phyloP scores from a whole-genome alignment of 129 eudicot species.

The Cynara cardunculus region DNA sequence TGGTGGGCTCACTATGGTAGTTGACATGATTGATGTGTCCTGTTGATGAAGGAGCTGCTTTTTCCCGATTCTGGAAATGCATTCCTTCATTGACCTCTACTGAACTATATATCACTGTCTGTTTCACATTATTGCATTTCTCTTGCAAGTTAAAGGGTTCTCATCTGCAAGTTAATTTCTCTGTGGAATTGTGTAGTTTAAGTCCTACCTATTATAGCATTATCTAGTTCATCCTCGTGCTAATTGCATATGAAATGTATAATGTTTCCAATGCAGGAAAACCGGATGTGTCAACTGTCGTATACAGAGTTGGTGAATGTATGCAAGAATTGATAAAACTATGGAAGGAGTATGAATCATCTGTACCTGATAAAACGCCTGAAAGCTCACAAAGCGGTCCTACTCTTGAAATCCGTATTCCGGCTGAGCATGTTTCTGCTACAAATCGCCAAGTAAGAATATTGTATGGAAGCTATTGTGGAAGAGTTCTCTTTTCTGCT shows the following conservation, averaged over 20 bases:
- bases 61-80: background rate
- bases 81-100: background rate
- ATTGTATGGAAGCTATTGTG: background rate
- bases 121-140: background rate
- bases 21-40: background rate
- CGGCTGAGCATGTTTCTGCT: slow-evolving; percentile 96
- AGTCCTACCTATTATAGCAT: background rate
- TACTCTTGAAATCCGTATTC: slow-evolving; percentile 83
- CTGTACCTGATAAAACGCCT: slow-evolving; percentile 42
- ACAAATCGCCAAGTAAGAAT: slow-evolving; percentile 93
- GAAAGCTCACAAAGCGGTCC: slow-evolving; percentile 62
- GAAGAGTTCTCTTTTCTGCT: background rate
- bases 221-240: background rate
- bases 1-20: background rate
- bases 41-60: background rate
- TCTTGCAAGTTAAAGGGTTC: background rate
- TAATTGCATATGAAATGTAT: slow-evolving; percentile 6
- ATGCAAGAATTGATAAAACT: slow-evolving; percentile 73
- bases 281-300: slow-evolving; percentile 57
- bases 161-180: background rate
- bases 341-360: slow-evolving; percentile 83
- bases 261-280: slow-evolving; percentile 51
- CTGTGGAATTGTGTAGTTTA: background rate
- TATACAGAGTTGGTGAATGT: slow-evolving; percentile 94
- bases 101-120: background rate